A percentile compares a stretch with the other conserved stretches of the same genome.
Conservation (phyloP, 2,329 filamentous ascomycete species). For the Mariannaea sp. region DNA sequence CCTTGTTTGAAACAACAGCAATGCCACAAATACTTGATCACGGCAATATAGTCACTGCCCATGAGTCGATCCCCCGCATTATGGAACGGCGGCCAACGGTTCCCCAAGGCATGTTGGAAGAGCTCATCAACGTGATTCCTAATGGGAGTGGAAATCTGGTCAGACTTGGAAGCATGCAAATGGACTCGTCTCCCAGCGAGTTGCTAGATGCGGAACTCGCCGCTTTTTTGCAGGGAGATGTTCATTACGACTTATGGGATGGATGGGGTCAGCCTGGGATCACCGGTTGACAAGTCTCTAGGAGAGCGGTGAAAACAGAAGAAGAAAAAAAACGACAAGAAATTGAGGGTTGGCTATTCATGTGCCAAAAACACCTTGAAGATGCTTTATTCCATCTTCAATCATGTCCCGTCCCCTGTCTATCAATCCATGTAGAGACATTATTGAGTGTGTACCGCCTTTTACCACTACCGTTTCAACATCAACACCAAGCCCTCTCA, state of each 20-base stretch:
- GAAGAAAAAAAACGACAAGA: no score
- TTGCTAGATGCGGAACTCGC: constrained; percentile 21
- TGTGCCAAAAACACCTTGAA: constrained; percentile 28
- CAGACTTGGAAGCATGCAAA: constrained; percentile 12
- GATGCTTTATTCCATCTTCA: constrained; percentile 28
- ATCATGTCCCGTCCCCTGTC: constrained; percentile 33
- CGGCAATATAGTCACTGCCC: neutral
- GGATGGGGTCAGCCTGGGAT: constrained; percentile 6
- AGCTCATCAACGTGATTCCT: constrained; percentile 19
- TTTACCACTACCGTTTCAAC: constrained; percentile 26
- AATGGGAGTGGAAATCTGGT: constrained; percentile 8
- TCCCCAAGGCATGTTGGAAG: constrained; percentile 19
- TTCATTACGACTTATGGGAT: constrained; percentile 18
- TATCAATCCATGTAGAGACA: constrained; percentile 35
- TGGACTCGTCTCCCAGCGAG: constrained; percentile 11
- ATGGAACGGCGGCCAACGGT: constrained; percentile 5
- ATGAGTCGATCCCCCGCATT: neutral
- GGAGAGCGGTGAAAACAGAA: no score
- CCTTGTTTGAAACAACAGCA: neutral
- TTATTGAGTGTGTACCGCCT: constrained; percentile 35
- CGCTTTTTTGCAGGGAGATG: constrained; percentile 20
- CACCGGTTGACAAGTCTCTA: neutral
- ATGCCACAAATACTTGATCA: neutral
- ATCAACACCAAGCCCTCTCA: constrained; percentile 31
- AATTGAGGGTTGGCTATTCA: neutral